Base-by-base conservation (phyloP, 2,329 filamentous ascomycete species). In the Magnaporthiopsis poae region DNA sequence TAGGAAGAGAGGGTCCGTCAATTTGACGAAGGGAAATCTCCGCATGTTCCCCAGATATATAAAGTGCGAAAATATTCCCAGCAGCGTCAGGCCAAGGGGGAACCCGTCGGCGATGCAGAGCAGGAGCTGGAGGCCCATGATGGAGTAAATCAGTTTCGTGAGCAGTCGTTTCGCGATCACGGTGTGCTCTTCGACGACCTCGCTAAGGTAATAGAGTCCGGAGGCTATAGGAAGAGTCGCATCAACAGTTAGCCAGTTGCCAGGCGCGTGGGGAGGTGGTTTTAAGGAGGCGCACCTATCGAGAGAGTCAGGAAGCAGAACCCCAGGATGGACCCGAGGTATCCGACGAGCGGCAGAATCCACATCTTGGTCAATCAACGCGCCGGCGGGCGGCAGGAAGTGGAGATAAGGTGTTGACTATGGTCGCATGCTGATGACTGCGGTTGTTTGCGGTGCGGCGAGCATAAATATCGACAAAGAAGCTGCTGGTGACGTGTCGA, bases 191-290 rank as follows among this genome's bases (percentile, higher is more conserved):
- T 99, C 95, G 68, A 99, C 95, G 18, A 98, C 88, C 77, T 99
- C 95, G 31, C 94, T 97, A 66, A 99, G 89, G 77, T 99, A 99
- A 81, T 99, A 99, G 33, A 99, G 87, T 56, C 95, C 95, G n/a
- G 92, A 97, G 59, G 95, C 95, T 91, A 73, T 63, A 98, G 98
- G 81, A 99, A 98, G 33, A 98, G 87, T 59, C 95, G 95, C 25
- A 92, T 97, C 60, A 95, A 95, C 91, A 73, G 64, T 68, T 62
- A 73, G 69, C 62, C 66, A 68, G 18, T 35, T 29, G 56, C 46
- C 56, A 60, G 62, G 46, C 65, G 66, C 60, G 63, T 36, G 31
- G 39, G 18, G 27, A 46, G 33, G 27, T 15, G 52, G 36, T 56
- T 59, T 33, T 33, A 60, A 63, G 60, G 31, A 61, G 65, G 74